These are phyloP conservation scores for Podospora anserina DNA, from an alignment of 495 filamentous ascomycete genomes.

Conservation along the genomic window DNA sequence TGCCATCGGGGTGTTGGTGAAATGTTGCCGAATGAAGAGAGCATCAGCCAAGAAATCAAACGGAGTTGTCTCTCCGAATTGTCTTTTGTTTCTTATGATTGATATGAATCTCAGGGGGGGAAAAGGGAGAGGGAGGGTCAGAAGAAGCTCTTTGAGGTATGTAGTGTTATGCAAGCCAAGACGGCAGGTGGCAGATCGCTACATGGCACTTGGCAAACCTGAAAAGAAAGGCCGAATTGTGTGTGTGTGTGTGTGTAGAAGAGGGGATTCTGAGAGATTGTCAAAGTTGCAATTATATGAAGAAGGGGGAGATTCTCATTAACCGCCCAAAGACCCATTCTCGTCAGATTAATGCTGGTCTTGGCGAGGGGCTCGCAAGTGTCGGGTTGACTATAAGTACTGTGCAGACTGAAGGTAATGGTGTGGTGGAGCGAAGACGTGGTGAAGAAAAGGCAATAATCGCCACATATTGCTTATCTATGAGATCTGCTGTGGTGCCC, in stretches of 20 bases:
- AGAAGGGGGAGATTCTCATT: not conserved
- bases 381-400: not conserved
- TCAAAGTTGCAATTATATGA: not conserved
- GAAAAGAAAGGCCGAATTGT: slow-evolving; percentile 2
- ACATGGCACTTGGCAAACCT: not conserved
- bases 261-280: not conserved
- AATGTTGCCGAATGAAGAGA: not conserved
- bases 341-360: not conserved
- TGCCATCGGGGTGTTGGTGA: not conserved
- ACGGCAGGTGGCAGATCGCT: slow-evolving; percentile 16
- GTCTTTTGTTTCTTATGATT: not conserved
- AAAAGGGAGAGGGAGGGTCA: not conserved
- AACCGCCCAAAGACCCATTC: not conserved
- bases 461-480: slow-evolving; percentile 1
- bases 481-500: not conserved
- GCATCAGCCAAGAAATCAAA: not conserved
- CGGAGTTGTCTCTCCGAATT: not conserved
- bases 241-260: not conserved
- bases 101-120: not conserved
- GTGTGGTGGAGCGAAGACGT: not conserved
- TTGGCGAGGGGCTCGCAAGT: not conserved
- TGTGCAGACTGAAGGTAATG: not conserved
- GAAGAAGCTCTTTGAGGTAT: not conserved
- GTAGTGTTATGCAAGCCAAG: slow-evolving; percentile 21
- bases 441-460: not conserved